Base-by-base conservation (phyloP, 1,284 basidiomycete genomes). In the Rhodotorula sp. region DNA sequence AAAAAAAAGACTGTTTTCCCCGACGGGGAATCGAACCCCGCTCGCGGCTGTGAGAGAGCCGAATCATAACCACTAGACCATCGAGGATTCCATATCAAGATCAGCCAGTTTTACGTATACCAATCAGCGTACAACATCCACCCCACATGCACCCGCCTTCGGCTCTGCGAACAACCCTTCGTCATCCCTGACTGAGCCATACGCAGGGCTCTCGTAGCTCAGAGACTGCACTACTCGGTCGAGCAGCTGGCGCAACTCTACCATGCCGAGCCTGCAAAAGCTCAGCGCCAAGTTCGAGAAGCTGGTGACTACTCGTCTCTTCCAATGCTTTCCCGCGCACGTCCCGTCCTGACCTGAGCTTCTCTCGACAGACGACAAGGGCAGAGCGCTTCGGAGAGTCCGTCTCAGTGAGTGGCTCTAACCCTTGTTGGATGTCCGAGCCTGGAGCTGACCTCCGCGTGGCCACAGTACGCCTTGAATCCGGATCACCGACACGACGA, bases 401-500 rank as follows among this genome's bases (percentile, higher is more conserved):
- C 31, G 64, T 66, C 57, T 7, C 67, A 29, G 70, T 72, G 12
- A 46, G 67, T 49, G 18, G 10, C n/a, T n/a, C 14, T 23, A 21
- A n/a, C n/a, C n/a, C n/a, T n/a, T n/a, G n/a, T n/a, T n/a, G n/a
- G n/a, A n/a, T n/a, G n/a, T n/a, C n/a, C n/a, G n/a, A n/a, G n/a
- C n/a, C n/a, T n/a, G n/a, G n/a, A n/a, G n/a, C n/a, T n/a, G n/a
- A n/a, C n/a, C n/a, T n/a, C n/a, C n/a, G n/a, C n/a, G n/a, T n/a
- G n/a, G n/a, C n/a, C n/a, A 47, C 46, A 64, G 54, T 48, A 52
- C 54, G 54, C 56, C 12, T 23, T 81, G 67, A 84, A 84, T 72
- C 83, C 83, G 10, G 82, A 84, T 71, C 84, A 85, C 70, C 81
- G 92, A 57, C 93, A 95, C 80, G 91, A 95, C 80, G 88, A 86